Base-by-base conservation (phyloP, 495 filamentous ascomycete species). In the Penicillium simplicissimum region DNA sequence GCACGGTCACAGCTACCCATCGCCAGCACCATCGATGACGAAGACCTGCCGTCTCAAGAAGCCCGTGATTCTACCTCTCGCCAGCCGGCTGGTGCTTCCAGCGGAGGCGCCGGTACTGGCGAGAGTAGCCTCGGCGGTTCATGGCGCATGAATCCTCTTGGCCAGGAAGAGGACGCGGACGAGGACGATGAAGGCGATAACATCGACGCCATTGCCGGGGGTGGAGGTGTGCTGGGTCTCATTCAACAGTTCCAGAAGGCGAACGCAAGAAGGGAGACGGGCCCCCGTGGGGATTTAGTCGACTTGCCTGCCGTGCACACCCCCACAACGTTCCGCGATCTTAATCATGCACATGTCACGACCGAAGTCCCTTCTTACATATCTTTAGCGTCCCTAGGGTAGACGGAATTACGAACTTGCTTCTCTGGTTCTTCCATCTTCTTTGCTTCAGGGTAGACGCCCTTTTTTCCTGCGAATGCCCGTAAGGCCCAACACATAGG, bases 191-290 rank as follows among this genome's bases (percentile, higher is more conserved):
- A 82, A 31, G 79, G 71, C 3, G 83, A 84, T 40, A 80, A 83
- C 36, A 70, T 79, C 6, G 81, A 83, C 15, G 81, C 74, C 10
- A 80, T 81, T 21, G 72, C 79, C 15, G 71, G 74, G 9, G 81
- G 77, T 7, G 82, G 83, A 1, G 79, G 79, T 7, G 95, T 98
- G 11, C 78, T 98, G 58, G 90, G 90, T 3, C 76, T 98, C 74
- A 83, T 98, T 48, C 91, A 93, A 69, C 90, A 98, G 71, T 96
- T 96, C 72, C 90, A 93, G 71, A 92, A 88, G 75, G 90, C 85
- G 57, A 90, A 93, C 70, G 85, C 86, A 57, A n/a, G 88, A 90
- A 52, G 84, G 83, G 13, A 76, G 85, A 48, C 72, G 76, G 31
- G 67, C 71, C 9, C 70, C 73, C 6, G 74, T 78, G 40, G 76